Evolutionary conservation across 148 eudicot species (phyloP), one percentile per base, ranked within the genome.

Genomic region (Silene latifolia): DNA sequence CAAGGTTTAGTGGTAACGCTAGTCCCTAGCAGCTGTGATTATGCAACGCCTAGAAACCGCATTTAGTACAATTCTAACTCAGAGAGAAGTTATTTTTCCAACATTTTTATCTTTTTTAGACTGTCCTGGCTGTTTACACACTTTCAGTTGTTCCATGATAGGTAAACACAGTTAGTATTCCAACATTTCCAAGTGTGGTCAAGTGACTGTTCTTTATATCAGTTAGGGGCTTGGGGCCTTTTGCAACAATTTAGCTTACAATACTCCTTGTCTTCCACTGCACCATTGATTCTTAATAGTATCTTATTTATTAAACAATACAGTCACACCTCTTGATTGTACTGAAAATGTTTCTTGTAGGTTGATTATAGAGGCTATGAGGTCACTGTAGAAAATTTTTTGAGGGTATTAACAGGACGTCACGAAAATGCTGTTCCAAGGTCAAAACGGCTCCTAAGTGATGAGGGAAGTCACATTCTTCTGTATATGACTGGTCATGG

Each of bases 401-500:
- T 95, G 84, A 86, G 98, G 72, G 91, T 95, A 72, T 81, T 95
- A 78, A 92, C 93, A 1, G 98, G 98, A 54, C 96, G 98, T 63
- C 98, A 95, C 81, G 97, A 95, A 86, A 82, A 79, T 79, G 93
- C 96, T 65, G 97, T 95, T 71, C 98, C 98, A 60, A 87, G 98
- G 83, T 91, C 98, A 51, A 95, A 95, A 76, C 89, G 96, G 65
- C 93, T 95, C 56, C 77, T 92, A 77, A 95, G 98, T 78, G 98
- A 95, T 81, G 98, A 95, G 86, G 97, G 98, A 75, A 95, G 98
- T 80, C 98, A 89, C 81, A 89, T 95, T 82, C 90, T 95, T 72
- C 72, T 95, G 35, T 95, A 95, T 69, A 95, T 95, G 98, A 95
- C 98, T 15, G 98, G 98, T 72, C 98, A 95, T 84, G 98, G 98